Evolutionary conservation across 2,329 filamentous ascomycete genomes (phyloP).

Genomic region (Phoma sp.): DNA sequence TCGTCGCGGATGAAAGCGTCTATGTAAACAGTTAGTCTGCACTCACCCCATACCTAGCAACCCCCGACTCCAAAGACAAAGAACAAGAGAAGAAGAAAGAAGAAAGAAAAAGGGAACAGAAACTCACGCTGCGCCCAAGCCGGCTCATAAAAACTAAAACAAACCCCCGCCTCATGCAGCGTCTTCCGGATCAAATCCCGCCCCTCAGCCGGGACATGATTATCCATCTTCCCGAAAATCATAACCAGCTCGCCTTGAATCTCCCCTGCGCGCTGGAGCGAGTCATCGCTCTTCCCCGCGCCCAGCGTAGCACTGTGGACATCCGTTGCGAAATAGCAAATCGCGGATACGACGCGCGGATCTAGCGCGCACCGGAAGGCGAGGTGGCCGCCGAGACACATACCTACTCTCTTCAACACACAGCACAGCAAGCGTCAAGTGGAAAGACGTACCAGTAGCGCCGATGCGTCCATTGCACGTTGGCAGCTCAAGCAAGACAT

Average conservation of each 20-base stretch:
- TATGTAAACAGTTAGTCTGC: constrained; percentile 23
- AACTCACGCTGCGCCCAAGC: constrained; percentile 83
- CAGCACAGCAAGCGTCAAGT: background rate
- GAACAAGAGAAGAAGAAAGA: too few species aligned
- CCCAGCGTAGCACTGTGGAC: constrained; percentile 82
- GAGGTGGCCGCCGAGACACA: constrained; percentile 93
- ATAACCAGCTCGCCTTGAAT: constrained; percentile 82
- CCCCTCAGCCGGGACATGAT: constrained; percentile 82
- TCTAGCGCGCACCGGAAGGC: constrained; percentile 78
- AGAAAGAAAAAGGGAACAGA: background rate
- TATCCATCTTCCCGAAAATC: constrained; percentile 93
- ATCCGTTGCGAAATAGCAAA: constrained; percentile 93
- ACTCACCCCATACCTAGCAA: too few species aligned
- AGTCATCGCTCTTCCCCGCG: constrained; percentile 68
- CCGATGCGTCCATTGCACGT: constrained; percentile 74
- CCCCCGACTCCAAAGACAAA: too few species aligned
- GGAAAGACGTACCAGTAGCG: constrained; percentile 34
- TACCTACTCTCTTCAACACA: constrained; percentile 53
- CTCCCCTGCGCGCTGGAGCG: constrained; percentile 64
- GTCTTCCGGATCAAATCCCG: constrained; percentile 84
- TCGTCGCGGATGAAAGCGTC: constrained; percentile 94
- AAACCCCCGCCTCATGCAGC: constrained; percentile 74
- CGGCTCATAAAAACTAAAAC: constrained; percentile 85
- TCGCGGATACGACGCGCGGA: constrained; percentile 73
- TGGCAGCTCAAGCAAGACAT: constrained; percentile 48